phyloP scores from a whole-genome alignment of 2,329 filamentous ascomycete genomes.

The Mycosphaerelloides madeirae region DNA sequence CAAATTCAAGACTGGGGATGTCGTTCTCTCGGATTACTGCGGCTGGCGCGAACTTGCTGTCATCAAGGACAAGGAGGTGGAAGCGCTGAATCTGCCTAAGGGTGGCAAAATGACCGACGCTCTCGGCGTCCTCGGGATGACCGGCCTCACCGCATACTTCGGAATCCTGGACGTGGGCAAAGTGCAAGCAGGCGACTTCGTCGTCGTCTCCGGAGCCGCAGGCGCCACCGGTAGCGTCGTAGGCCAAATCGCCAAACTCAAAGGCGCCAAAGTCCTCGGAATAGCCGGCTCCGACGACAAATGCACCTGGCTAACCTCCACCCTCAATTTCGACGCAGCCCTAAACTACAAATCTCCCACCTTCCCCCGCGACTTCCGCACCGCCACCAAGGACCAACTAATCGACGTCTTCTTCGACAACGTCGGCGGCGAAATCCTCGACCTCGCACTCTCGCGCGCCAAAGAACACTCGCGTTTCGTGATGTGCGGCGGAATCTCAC shows the following conservation, averaged over 20 bases:
- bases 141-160: conserved; percentile 71
- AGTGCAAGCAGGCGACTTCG: conserved; percentile 64
- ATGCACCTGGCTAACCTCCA: conserved; percentile 59
- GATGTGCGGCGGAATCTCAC: conserved; percentile 64
- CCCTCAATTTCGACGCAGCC: conserved; percentile 63
- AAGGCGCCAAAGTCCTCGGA: conserved; percentile 61
- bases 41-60: conserved; percentile 43
- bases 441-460: conserved; percentile 58
- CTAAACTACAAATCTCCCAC: conserved; percentile 65
- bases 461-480: conserved; percentile 60
- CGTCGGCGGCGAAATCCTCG: conserved; percentile 65
- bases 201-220: conserved; percentile 72
- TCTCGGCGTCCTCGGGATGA: conserved; percentile 49
- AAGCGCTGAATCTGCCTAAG: conserved; percentile 22
- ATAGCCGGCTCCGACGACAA: conserved; percentile 64
- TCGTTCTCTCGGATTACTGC: conserved; percentile 28
- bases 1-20: conserved; percentile 31
- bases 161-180: conserved; percentile 65
- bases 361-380: conserved; percentile 57
- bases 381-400: conserved; percentile 48
- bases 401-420: conserved; percentile 68
- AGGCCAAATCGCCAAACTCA: conserved; percentile 72
- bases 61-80: conserved; percentile 21
- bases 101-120: conserved; percentile 24
- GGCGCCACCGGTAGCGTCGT: conserved; percentile 73